Conservation (phyloP, 208 protist genomes). For the Wallacemonas sp. region DNA sequence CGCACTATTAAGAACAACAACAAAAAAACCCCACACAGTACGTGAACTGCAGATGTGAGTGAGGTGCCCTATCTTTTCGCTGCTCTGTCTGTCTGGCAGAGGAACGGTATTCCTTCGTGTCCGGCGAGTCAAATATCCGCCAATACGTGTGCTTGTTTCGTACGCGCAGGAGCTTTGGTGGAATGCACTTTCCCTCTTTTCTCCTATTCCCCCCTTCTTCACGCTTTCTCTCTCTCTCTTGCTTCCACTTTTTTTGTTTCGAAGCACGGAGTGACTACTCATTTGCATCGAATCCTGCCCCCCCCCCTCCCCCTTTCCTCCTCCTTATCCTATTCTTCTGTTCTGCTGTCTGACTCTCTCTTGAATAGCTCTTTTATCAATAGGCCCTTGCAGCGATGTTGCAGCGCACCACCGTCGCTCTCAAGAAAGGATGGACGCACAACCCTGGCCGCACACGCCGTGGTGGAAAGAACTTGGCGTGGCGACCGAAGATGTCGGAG, state of each 20-base stretch:
- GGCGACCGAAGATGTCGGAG: constrained; percentile 83
- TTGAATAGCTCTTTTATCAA: constrained; percentile 5
- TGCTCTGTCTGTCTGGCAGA: too few relatives aligned
- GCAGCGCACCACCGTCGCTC: constrained; percentile 45
- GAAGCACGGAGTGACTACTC: neutral
- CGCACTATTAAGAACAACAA: too few relatives aligned
- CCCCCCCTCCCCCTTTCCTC: neutral
- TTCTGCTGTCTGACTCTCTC: too few relatives aligned
- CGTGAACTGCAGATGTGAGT: too few relatives aligned
- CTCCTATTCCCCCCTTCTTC: neutral
- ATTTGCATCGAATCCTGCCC: too few relatives aligned
- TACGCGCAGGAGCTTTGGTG: neutral
- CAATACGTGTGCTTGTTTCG: too few relatives aligned
- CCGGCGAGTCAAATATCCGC: too few relatives aligned
- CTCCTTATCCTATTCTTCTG: too few relatives aligned
- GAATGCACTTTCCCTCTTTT: constrained; percentile 10
- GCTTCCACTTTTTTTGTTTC: neutral
- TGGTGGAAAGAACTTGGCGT: constrained; percentile 90
- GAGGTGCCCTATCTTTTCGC: too few relatives aligned
- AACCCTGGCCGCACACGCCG: constrained; percentile 74
- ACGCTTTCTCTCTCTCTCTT: neutral
- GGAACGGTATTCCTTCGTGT: too few relatives aligned
- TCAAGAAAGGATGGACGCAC: constrained; percentile 92
- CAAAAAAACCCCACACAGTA: too few relatives aligned
- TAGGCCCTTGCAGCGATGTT: constrained; percentile 42